A percentile compares a stretch with the other conserved stretches of the same genome.
These are phyloP conservation scores for Fusarium oligoseptatum DNA, from an alignment of 2,329 filamentous ascomycete genomes.

Conservation along the genomic window DNA sequence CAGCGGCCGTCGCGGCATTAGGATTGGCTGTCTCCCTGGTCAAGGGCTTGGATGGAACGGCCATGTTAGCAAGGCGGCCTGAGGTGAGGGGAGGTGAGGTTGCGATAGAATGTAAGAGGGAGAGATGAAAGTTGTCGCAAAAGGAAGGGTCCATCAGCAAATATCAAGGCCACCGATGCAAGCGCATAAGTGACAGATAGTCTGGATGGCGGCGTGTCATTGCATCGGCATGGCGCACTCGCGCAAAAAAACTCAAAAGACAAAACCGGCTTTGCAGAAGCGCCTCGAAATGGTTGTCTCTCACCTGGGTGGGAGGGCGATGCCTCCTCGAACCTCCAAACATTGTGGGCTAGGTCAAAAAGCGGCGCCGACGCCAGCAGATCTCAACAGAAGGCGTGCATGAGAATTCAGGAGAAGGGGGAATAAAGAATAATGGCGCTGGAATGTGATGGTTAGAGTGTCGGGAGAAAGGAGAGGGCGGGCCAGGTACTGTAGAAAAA, in stretches of 20 bases:
- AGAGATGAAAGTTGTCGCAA: background rate
- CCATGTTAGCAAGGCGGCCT: constrained; percentile 43
- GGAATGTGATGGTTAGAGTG: constrained; percentile 24
- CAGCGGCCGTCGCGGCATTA: constrained; percentile 83
- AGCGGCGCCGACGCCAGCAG: constrained; percentile 38
- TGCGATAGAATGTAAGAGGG: constrained; percentile 4
- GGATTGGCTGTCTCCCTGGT: constrained; percentile 75
- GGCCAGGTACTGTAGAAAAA: constrained; percentile 20
- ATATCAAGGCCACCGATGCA: constrained; percentile 6
- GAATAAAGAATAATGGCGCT: constrained; percentile 13
- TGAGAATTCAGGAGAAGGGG: constrained; percentile 31
- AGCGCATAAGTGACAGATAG: constrained; percentile 13
- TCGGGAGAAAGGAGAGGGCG: constrained; percentile 17
- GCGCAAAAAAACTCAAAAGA: constrained; percentile 42
- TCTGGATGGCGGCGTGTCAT: constrained; percentile 7
- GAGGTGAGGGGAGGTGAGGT: background rate
- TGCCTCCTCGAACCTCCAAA: constrained; percentile 66
- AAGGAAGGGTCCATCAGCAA: constrained; percentile 1
- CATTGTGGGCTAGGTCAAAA: constrained; percentile 53
- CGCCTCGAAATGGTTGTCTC: constrained; percentile 46
- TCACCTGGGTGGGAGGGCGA: constrained; percentile 63
- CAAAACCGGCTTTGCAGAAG: constrained; percentile 39
- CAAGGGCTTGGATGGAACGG: constrained; percentile 65
- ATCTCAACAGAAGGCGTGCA: constrained; percentile 36
- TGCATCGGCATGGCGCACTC: constrained; percentile 16